phyloP scores from a whole-genome alignment of 345 rosid species.

The Moricandia arvensis region DNA sequence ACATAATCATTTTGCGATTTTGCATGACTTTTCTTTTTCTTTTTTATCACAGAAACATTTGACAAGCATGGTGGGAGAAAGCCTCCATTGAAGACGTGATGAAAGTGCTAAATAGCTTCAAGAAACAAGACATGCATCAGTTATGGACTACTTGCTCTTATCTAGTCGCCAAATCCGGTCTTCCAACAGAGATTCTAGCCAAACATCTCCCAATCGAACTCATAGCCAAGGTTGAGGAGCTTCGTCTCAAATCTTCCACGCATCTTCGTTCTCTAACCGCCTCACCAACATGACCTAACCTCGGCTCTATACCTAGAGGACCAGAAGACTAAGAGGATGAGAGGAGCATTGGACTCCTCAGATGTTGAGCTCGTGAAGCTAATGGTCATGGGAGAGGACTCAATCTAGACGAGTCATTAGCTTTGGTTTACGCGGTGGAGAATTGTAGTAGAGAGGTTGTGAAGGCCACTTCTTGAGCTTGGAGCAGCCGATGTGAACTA shows the following conservation, averaged over 20 bases:
- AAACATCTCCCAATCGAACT: conserved; percentile 88
- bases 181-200: conserved; percentile 84
- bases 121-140: conserved; percentile 94
- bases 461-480: conserved; percentile 90
- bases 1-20: neutral
- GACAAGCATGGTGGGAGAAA: conserved; percentile 90
- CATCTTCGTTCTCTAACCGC: conserved; percentile 64
- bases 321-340: conserved; percentile 86
- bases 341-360: conserved; percentile 85
- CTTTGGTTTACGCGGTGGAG: conserved; percentile 89
- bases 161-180: conserved; percentile 89
- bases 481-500: conserved; percentile 97
- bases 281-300: conserved; percentile 53
- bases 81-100: conserved; percentile 94
- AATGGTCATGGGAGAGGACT: conserved; percentile 99
- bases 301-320: conserved; percentile 77
- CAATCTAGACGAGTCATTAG: conserved; percentile 85
- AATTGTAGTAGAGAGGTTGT: conserved; percentile 96
- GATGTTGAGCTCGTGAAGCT: conserved; percentile 94
- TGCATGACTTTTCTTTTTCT: neutral
- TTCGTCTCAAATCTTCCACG: conserved; percentile 77
- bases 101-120: conserved; percentile 90
- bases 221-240: conserved; percentile 84
- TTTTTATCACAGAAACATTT: conserved; percentile 67
- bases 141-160: conserved; percentile 97